phyloP scores from a whole-genome alignment of 2,329 filamentous ascomycete species.

The Sclerotinia glacialis region DNA sequence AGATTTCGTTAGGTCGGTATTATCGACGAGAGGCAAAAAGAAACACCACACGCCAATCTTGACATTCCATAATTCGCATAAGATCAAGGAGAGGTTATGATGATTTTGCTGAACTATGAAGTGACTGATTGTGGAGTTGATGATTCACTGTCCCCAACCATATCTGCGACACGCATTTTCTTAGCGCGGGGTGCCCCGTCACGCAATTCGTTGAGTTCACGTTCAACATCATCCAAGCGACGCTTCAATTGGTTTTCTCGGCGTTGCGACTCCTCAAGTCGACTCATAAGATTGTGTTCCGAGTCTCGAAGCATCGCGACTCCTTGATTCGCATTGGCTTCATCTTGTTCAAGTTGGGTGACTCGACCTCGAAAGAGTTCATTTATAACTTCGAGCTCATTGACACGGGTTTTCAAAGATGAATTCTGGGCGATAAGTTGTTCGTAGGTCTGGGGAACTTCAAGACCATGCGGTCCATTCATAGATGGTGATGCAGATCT shows the following conservation, averaged over 20 bases:
- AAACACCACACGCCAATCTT: slow-evolving; percentile 19
- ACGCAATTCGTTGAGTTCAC: slow-evolving; percentile 44
- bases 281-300: slow-evolving; percentile 54
- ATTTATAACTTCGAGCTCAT: slow-evolving; percentile 93
- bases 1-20: slow-evolving; percentile 30
- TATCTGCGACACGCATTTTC: slow-evolving; percentile 55
- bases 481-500: slow-evolving; percentile 46
- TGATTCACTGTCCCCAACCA: slow-evolving; percentile 40
- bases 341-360: slow-evolving; percentile 71
- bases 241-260: slow-evolving; percentile 80
- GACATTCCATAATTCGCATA: slow-evolving; percentile 19
- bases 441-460: slow-evolving; percentile 74
- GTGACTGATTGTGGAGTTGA: slow-evolving; percentile 37
- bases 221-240: slow-evolving; percentile 75
- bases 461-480: slow-evolving; percentile 60
- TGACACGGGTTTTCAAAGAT: slow-evolving; percentile 89
- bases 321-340: slow-evolving; percentile 62
- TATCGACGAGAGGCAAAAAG: slow-evolving; percentile 28
- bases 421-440: slow-evolving; percentile 77
- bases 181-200: slow-evolving; percentile 50
- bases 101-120: slow-evolving; percentile 25
- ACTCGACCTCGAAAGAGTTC: slow-evolving; percentile 75
- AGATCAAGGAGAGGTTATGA: slow-evolving; percentile 9
- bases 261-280: slow-evolving; percentile 72
- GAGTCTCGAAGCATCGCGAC: slow-evolving; percentile 56